These are phyloP conservation scores for Dipodascus albidus DNA, from an alignment of 805 yeast species.

Conservation along the genomic window DNA sequence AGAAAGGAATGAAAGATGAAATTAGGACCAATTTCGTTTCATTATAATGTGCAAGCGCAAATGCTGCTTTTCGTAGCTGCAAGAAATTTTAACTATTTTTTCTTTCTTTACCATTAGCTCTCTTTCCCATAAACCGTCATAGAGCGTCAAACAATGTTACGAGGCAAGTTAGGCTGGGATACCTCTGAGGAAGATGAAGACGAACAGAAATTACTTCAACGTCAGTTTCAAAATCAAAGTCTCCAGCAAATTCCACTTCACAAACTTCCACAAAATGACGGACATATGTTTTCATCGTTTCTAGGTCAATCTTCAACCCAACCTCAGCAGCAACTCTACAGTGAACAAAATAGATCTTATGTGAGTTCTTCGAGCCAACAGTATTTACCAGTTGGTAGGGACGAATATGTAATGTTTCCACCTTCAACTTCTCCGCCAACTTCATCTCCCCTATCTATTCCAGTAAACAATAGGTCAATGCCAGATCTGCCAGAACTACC, in stretches of 20 bases:
- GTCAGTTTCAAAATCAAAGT: not conserved
- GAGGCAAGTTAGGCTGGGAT: not conserved
- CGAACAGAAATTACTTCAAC: not conserved
- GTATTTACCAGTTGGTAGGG: not conserved
- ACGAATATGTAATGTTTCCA: not conserved
- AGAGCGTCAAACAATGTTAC: no score
- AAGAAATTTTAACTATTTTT: not conserved
- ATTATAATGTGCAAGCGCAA: not conserved
- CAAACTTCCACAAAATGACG: not conserved
- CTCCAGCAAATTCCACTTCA: not conserved
- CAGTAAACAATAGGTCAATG: not conserved
- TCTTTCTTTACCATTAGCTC: not conserved
- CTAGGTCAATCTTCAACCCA: not conserved
- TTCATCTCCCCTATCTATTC: not conserved
- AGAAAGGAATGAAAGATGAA: not conserved
- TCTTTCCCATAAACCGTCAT: no score
- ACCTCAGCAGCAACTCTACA: not conserved
- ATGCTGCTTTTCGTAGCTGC: not conserved
- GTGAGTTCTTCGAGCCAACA: not conserved
- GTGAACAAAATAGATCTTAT: not conserved
- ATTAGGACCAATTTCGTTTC: not conserved
- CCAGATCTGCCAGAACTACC: not conserved
- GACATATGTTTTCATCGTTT: not conserved
- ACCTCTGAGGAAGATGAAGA: not conserved
- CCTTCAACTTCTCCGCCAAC: not conserved